Evolutionary conservation across 2,329 filamentous ascomycete species (phyloP).

Genomic region (Arthrocladium fulminans): DNA sequence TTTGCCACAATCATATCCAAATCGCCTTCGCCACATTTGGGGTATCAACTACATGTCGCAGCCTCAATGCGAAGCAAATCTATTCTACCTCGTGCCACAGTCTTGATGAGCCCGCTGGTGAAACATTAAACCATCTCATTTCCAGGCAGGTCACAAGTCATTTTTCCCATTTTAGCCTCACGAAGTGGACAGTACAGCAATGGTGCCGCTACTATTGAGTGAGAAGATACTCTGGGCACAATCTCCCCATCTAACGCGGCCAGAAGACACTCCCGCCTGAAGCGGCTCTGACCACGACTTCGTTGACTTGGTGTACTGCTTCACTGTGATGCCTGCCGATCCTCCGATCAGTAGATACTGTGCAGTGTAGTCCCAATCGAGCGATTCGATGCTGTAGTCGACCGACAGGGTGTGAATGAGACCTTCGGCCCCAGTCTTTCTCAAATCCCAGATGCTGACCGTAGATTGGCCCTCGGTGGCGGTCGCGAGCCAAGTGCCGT

Average conservation of each 20-base stretch:
- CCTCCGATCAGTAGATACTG: constrained; percentile 83
- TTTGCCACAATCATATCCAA: no score
- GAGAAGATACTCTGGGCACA: constrained; percentile 65
- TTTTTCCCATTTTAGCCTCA: not conserved
- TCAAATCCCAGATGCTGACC: constrained; percentile 82
- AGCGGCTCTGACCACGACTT: constrained; percentile 88
- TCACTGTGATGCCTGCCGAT: constrained; percentile 70
- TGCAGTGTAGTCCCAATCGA: constrained; percentile 90
- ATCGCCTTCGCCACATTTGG: no score
- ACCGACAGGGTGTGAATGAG: constrained; percentile 73
- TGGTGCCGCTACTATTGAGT: constrained; percentile 63
- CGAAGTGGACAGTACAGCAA: constrained; percentile 53
- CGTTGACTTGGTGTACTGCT: constrained; percentile 76
- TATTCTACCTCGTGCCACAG: no score
- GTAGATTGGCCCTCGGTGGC: constrained; percentile 66
- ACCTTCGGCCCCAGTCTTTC: constrained; percentile 59
- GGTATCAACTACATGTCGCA: no score
- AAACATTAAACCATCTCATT: no score
- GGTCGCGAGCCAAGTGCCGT: constrained; percentile 90
- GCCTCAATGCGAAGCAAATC: no score
- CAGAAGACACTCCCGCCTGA: constrained; percentile 62
- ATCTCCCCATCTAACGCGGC: constrained; percentile 68
- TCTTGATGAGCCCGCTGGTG: no score
- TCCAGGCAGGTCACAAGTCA: not conserved
- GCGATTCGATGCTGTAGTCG: constrained; percentile 59